Conservation (phyloP, 2,329 filamentous ascomycete genomes). For the Ceratocystis albifundus region DNA sequence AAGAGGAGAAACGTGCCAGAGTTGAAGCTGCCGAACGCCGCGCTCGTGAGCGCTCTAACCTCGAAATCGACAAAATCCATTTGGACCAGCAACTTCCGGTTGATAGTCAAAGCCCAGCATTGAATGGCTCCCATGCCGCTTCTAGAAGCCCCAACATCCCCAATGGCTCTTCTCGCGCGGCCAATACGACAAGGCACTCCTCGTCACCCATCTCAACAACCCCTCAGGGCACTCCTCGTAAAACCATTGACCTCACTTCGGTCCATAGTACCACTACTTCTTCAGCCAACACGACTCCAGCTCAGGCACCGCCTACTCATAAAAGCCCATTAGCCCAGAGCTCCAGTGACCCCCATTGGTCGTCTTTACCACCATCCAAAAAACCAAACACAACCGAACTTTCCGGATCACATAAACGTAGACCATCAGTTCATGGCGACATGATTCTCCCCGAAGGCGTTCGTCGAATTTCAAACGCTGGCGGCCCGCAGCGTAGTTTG, state of each 20-base stretch:
- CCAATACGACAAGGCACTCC: constrained; percentile 15
- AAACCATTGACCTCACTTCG: neutral
- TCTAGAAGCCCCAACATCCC: neutral
- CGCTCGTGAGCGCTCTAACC: constrained; percentile 49
- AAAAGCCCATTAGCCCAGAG: constrained; percentile 16
- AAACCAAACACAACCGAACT: constrained; percentile 5
- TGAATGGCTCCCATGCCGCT: neutral
- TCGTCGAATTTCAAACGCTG: neutral
- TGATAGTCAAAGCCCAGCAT: constrained; percentile 16
- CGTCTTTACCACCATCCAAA: constrained; percentile 3
- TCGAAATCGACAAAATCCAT: constrained; percentile 27
- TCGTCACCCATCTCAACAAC: constrained; percentile 14
- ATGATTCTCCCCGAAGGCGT: constrained; percentile 16
- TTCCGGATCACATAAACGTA: constrained; percentile 17
- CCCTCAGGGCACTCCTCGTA: constrained; percentile 15
- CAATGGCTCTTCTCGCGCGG: neutral
- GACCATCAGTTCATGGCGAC: constrained; percentile 17
- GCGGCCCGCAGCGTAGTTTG: constrained; percentile 10
- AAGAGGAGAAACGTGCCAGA: constrained; percentile 83
- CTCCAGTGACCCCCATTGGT: constrained; percentile 3
- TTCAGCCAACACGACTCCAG: constrained; percentile 10
- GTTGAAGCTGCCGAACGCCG: constrained; percentile 70
- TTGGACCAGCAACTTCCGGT: constrained; percentile 20
- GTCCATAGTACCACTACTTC: neutral
- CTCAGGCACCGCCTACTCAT: constrained; percentile 9